phyloP scores from a whole-genome alignment of 306 rosid genomes.

The Gastrolobium villosum region DNA sequence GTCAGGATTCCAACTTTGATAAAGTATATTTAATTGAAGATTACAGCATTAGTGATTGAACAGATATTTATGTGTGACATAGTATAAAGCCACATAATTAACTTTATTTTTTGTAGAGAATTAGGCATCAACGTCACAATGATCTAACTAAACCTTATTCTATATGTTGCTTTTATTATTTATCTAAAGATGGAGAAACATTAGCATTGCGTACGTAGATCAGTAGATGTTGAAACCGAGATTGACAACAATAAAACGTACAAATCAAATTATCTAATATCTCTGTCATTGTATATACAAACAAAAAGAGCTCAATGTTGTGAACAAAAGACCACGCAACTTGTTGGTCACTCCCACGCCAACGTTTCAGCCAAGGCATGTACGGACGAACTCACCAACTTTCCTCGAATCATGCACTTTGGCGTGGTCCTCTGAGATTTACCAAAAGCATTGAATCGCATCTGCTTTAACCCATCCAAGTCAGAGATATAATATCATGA shows the following conservation, averaged over 20 bases:
- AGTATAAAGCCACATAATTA: neutral
- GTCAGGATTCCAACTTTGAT: too few species aligned
- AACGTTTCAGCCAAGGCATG: conserved; percentile 21
- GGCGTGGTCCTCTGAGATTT: conserved; percentile 18
- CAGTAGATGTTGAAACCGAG: conserved; percentile 21
- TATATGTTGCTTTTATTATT: neutral
- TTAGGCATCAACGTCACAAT: neutral
- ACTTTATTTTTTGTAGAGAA: neutral
- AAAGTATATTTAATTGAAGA: neutral
- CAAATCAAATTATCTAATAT: conserved; percentile 8
- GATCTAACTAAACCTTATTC: neutral
- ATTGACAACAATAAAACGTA: conserved; percentile 28
- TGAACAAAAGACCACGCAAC: conserved; percentile 45
- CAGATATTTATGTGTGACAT: neutral
- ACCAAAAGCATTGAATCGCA: conserved; percentile 30
- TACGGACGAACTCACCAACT: conserved; percentile 38
- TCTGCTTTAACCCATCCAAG: conserved; percentile 1
- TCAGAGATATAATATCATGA: conserved; percentile 7
- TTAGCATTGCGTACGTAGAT: neutral
- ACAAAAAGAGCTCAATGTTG: conserved; percentile 42
- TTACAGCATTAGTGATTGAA: neutral
- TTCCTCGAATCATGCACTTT: conserved; percentile 16
- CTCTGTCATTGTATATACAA: conserved; percentile 42
- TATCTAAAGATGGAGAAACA: neutral
- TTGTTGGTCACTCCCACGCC: conserved; percentile 27